phyloP scores from a whole-genome alignment of 352 stramenopile species.

The Thalassiosira livingstoniorum region DNA sequence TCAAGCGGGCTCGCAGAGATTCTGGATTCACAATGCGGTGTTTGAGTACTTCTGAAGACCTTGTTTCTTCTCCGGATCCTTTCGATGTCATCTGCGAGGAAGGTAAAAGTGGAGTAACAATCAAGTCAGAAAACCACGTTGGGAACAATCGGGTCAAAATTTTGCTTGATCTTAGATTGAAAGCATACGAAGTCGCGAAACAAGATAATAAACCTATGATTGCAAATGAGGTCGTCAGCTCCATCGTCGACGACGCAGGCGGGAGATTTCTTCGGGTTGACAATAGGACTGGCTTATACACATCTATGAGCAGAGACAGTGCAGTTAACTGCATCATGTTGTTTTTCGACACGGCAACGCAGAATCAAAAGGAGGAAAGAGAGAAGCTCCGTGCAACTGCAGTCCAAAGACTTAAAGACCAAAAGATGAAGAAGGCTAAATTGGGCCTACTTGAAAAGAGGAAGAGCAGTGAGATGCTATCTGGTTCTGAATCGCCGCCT shows the following conservation, averaged over 20 bases:
- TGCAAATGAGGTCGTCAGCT: conserved; percentile 1
- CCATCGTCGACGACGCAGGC: conserved; percentile 13
- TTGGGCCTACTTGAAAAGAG: conserved; percentile 2
- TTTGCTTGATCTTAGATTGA: conserved; percentile 3
- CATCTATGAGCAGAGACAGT: not conserved
- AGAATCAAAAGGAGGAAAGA: not conserved
- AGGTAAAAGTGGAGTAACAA: not conserved
- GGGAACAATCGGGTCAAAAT: conserved; percentile 25
- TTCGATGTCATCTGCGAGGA: conserved; percentile 22
- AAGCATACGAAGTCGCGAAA: not conserved
- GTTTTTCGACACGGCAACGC: not conserved
- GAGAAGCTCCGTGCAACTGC: conserved; percentile 10
- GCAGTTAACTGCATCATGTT: not conserved
- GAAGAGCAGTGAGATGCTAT: not conserved
- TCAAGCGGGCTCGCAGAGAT: not conserved
- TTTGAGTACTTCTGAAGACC: not conserved
- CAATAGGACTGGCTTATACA: not conserved
- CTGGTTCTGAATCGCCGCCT: not conserved
- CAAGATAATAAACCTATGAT: not conserved
- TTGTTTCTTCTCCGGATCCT: conserved; percentile 6
- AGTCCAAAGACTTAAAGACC: conserved; percentile 5
- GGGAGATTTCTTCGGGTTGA: conserved; percentile 12
- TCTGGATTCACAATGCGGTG: conserved; percentile 1
- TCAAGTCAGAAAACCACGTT: not conserved
- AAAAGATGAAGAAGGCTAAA: conserved; percentile 5